A percentile compares a stretch with the other conserved stretches of the same genome.
phyloP scores from a whole-genome alignment of 2,329 filamentous ascomycete species.

The Exophiala sp. region DNA sequence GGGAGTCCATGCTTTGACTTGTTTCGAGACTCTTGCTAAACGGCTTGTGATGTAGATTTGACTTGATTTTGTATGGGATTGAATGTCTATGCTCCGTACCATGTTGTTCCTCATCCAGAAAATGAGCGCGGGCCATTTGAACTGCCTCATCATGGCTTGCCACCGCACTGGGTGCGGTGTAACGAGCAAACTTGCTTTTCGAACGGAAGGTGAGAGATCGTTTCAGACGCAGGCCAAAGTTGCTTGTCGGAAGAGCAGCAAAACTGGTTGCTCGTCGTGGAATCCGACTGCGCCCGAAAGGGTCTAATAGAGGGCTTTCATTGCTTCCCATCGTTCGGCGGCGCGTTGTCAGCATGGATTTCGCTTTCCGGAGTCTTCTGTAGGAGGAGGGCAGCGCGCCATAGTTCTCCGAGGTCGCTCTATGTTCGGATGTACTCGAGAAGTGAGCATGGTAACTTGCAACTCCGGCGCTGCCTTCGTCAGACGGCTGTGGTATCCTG shows the following conservation, averaged over 20 bases:
- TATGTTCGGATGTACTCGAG: not conserved
- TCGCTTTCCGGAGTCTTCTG: constrained; percentile 42
- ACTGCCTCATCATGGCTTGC: constrained; percentile 35
- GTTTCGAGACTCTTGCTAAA: constrained; percentile 27
- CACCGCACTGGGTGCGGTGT: constrained; percentile 22
- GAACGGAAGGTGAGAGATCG: constrained; percentile 39
- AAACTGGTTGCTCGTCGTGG: constrained; percentile 1
- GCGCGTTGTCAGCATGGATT: constrained; percentile 44
- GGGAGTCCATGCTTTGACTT: not conserved
- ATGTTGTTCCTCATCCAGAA: constrained; percentile 30
- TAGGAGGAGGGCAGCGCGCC: constrained; percentile 43
- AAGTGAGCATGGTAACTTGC: not conserved
- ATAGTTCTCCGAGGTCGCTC: constrained; percentile 25
- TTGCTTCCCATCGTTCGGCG: not conserved
- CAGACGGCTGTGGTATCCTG: not conserved
- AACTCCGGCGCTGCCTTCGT: not conserved
- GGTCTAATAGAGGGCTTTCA: constrained; percentile 9
- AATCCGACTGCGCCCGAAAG: constrained; percentile 4
- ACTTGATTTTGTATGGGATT: not conserved
- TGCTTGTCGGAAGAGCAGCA: constrained; percentile 9
- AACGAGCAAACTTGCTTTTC: constrained; percentile 29
- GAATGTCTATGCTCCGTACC: constrained; percentile 27
- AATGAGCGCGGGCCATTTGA: constrained; percentile 39
- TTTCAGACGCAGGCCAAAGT: constrained; percentile 30
- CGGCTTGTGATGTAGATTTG: constrained; percentile 2